These are phyloP conservation scores for Agrostemma githago DNA, from an alignment of 148 eudicot species.

Conservation along the genomic window DNA sequence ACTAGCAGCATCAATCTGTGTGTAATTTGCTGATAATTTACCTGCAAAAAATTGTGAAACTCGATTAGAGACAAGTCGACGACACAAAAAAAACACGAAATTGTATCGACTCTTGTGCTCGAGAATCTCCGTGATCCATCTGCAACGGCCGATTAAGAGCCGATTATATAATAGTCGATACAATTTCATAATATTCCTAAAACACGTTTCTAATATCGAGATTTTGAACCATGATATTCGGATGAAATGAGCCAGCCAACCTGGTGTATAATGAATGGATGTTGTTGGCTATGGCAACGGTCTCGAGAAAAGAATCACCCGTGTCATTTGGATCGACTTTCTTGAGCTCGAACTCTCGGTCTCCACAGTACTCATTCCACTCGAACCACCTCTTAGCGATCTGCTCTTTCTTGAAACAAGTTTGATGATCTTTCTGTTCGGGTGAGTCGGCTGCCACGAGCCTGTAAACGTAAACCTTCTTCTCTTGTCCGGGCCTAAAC, in stretches of 20 bases:
- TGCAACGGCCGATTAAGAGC: no score
- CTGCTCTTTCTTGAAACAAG: constrained; percentile 72
- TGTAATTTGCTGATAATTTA: not conserved
- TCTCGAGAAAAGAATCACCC: constrained; percentile 71
- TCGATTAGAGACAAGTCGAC: not conserved
- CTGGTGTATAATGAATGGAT: constrained; percentile 54
- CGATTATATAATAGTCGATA: no score
- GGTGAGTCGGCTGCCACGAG: constrained; percentile 76
- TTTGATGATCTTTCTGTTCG: constrained; percentile 74
- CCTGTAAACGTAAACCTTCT: constrained; percentile 66
- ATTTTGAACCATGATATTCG: no score
- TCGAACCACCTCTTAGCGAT: constrained; percentile 93
- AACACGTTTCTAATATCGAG: no score
- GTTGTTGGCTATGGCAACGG: constrained; percentile 46
- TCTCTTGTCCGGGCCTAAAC: constrained; percentile 81
- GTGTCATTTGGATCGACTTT: constrained; percentile 41
- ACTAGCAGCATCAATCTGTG: no score
- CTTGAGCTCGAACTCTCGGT: constrained; percentile 50
- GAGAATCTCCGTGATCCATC: no score
- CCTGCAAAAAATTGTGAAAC: not conserved
- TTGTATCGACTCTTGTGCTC: not conserved
- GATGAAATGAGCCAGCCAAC: constrained; percentile 35
- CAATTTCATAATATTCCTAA: no score
- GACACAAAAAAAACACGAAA: not conserved
- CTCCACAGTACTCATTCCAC: constrained; percentile 59